phyloP scores from a whole-genome alignment of 2,329 filamentous ascomycete genomes.

The Colletotrichum musae region DNA sequence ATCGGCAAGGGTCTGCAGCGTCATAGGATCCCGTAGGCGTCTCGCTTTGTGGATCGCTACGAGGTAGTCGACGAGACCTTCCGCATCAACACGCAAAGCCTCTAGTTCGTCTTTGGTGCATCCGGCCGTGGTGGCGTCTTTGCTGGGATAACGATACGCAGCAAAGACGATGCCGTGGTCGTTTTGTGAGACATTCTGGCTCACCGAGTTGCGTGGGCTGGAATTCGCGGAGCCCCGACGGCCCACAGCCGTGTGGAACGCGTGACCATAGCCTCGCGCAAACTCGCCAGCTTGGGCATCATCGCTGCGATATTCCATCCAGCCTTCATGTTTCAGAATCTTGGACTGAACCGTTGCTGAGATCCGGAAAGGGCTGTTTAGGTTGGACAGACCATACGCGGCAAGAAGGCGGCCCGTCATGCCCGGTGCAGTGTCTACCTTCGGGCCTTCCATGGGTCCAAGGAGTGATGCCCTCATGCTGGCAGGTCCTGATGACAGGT shows the following conservation, averaged over 20 bases:
- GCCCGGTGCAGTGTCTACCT: constrained; percentile 41
- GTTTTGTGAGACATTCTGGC: constrained; percentile 43
- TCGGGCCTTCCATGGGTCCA: constrained; percentile 32
- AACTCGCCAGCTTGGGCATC: constrained; percentile 60
- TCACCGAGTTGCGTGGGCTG: constrained; percentile 29
- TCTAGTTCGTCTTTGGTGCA: constrained; percentile 60
- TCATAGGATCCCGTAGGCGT: constrained; percentile 47
- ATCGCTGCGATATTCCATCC: constrained; percentile 67
- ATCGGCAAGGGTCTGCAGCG: constrained; percentile 27
- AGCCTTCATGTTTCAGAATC: constrained; percentile 64
- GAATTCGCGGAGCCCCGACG: constrained; percentile 19
- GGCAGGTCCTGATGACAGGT: constrained; percentile 40
- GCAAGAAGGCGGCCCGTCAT: constrained; percentile 68
- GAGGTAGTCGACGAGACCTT: constrained; percentile 67
- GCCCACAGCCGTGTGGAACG: constrained; percentile 64
- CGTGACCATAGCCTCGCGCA: constrained; percentile 66
- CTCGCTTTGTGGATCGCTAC: constrained; percentile 63
- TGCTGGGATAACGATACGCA: constrained; percentile 65
- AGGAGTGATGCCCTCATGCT: constrained; percentile 35
- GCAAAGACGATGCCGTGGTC: constrained; percentile 71
- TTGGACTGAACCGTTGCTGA: constrained; percentile 64
- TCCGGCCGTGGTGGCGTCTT: constrained; percentile 53
- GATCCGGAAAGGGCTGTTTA: constrained; percentile 67
- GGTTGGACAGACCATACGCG: constrained; percentile 66
- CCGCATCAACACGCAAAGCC: constrained; percentile 63